Conservation (phyloP, 768 basidiomycete species). For the Sporobolomyces phaffii region DNA sequence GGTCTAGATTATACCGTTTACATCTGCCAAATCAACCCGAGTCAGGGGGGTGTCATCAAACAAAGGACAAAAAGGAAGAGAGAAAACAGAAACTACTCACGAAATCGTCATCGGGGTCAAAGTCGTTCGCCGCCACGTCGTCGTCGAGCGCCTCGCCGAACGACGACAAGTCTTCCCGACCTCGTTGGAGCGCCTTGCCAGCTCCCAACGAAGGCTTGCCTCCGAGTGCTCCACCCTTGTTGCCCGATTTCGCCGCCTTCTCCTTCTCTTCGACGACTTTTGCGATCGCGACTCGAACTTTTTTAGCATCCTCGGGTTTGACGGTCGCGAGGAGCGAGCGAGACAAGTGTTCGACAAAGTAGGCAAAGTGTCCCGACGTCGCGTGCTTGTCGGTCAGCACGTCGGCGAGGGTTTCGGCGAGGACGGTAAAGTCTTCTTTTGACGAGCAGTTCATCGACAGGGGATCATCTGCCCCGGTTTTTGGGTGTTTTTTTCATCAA, state of each 20-base stretch:
- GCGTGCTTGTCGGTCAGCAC: conserved; percentile 71
- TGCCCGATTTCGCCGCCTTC: conserved; percentile 76
- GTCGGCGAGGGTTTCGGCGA: conserved; percentile 70
- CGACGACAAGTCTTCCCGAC: conserved; percentile 42
- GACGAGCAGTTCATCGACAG: conserved; percentile 75
- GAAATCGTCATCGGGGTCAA: conserved; percentile 31
- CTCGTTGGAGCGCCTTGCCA: conserved; percentile 63
- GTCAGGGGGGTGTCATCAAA: background rate
- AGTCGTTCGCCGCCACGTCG: conserved; percentile 31
- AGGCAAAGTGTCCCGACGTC: conserved; percentile 70
- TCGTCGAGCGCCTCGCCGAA: conserved; percentile 92
- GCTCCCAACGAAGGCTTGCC: conserved; percentile 71
- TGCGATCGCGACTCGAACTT: conserved; percentile 74
- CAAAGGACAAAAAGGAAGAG: background rate
- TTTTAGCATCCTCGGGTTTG: conserved; percentile 84
- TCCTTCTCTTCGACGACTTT: conserved; percentile 93
- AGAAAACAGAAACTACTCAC: conserved; percentile 4
- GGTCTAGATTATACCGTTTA: background rate
- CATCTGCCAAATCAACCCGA: background rate
- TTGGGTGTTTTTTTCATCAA: no score
- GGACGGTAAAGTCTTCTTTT: conserved; percentile 74
- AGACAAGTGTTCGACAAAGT: conserved; percentile 77
- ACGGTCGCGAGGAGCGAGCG: conserved; percentile 68
- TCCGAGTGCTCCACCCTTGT: conserved; percentile 75
- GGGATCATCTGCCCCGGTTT: conserved; percentile 65